These are phyloP conservation scores for Claviceps lovelessii DNA, from an alignment of 2,329 filamentous ascomycete genomes.

Conservation along the genomic window DNA sequence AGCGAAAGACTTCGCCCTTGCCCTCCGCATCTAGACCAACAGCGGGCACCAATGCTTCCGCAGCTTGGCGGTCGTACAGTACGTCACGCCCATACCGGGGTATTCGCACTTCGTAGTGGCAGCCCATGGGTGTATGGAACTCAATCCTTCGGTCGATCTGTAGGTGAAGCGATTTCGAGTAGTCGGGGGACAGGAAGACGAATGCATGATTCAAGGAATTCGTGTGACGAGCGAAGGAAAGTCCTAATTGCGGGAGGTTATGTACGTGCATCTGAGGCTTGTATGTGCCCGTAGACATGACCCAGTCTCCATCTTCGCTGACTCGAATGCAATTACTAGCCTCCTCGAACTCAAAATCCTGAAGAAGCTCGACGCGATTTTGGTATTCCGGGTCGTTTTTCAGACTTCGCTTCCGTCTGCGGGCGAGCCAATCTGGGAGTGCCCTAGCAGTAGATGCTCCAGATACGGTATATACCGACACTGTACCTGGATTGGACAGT, in stretches of 20 bases:
- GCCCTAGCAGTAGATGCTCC: constrained; percentile 77
- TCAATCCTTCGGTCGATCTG: constrained; percentile 85
- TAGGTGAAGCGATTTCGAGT: constrained; percentile 85
- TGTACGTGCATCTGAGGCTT: constrained; percentile 72
- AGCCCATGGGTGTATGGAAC: constrained; percentile 78
- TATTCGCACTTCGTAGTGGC: constrained; percentile 78
- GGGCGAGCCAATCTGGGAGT: constrained; percentile 87
- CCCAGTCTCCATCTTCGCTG: constrained; percentile 93
- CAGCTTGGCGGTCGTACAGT: constrained; percentile 64
- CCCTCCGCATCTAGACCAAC: constrained; percentile 79
- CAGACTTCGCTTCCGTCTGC: constrained; percentile 75
- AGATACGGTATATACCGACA: constrained; percentile 89
- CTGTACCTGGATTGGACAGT: constrained; percentile 65
- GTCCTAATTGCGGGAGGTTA: constrained; percentile 77
- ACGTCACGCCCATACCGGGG: constrained; percentile 87
- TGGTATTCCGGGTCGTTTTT: constrained; percentile 89
- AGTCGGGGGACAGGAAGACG: constrained; percentile 74
- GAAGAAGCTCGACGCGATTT: constrained; percentile 83
- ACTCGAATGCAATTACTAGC: constrained; percentile 80
- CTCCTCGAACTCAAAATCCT: constrained; percentile 97
- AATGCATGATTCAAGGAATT: constrained; percentile 86
- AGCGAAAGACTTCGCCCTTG: constrained; percentile 77
- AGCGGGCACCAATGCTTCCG: constrained; percentile 75
- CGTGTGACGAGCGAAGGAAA: constrained; percentile 90
- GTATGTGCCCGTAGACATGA: constrained; percentile 80